These are phyloP conservation scores for Penicillium daleae DNA, from an alignment of 495 filamentous ascomycete species.

Conservation along the genomic window DNA sequence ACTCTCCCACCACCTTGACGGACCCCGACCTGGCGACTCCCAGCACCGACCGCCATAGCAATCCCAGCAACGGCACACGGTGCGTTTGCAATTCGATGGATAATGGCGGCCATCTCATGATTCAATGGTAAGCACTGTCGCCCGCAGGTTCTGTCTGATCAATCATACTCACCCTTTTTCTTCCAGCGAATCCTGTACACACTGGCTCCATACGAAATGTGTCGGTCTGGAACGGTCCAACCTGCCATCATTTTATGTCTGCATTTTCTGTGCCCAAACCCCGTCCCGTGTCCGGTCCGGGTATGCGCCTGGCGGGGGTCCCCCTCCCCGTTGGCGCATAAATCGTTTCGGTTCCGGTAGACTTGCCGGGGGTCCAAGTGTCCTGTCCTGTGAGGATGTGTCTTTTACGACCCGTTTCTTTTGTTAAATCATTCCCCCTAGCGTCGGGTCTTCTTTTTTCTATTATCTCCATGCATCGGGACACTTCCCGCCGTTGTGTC, in stretches of 20 bases:
- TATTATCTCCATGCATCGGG: conserved; percentile 27
- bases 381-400: conserved; percentile 16
- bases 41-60: conserved; percentile 61
- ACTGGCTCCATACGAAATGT: conserved; percentile 83
- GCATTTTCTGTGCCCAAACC: conserved; percentile 77
- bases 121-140: conserved; percentile 70
- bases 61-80: conserved; percentile 61
- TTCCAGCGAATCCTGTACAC: conserved; percentile 78
- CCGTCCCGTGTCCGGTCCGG: conserved; percentile 66
- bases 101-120: conserved; percentile 71
- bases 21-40: conserved; percentile 70
- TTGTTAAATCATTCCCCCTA: conserved; percentile 16
- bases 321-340: conserved; percentile 66
- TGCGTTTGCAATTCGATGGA: conserved; percentile 74
- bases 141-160: not conserved
- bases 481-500: conserved; percentile 13
- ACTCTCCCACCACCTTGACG: conserved; percentile 69
- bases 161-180: not conserved
- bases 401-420: conserved; percentile 31
- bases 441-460: conserved; percentile 18
- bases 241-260: conserved; percentile 77
- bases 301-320: conserved; percentile 47
- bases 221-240: conserved; percentile 67
- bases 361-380: conserved; percentile 6
- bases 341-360: conserved; percentile 58